Base-by-base conservation (phyloP, 345 rosid species). In the Citrus glauca region DNA sequence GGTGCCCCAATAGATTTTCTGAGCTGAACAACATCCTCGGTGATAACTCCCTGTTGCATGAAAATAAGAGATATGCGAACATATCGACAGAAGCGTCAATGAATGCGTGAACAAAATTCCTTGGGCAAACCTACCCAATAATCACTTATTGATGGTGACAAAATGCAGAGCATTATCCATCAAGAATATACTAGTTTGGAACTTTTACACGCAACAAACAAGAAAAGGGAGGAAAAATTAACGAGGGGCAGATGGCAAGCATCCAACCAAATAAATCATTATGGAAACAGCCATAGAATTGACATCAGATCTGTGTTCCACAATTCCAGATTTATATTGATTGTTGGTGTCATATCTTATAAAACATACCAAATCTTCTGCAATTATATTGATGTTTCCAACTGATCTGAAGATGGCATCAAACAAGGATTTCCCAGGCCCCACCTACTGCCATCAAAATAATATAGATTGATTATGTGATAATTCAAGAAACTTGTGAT, bases 1-100 rank as follows among this genome's bases (percentile, higher is more conserved):
- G 97, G 99, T n/a, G 94, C 98, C 64, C 90, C 94, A 28, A 95
- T 93, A n/a, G 90, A 87, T 85, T 87, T 92, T 84, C 99, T 88
- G 61, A 95, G 92, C 77, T 87, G 81, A 80, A 90, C 91, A 45
- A 95, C 99, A 87, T 95, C 99, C 81, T 92, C 88, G 20, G 98
- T 95, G 81, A 95, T 93, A 78, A 95, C 98, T 73, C 99, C 99
- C 99, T 95, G 87, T 68, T 59, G 72, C 28, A 65, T 27, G 7
- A 76, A 50, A 75, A 67, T 7, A 38, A 17, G 72, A 59, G 35
- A 74, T 69, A 63, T 35, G 28, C 57, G 61, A 71, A 66, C 22
- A 27, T 61, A 72, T 20, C 24, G 66, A 37, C 20, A 59, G n/a
- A 35, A 61, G 72, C n/a, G 37, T 62, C 38, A 56, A 32, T 38